phyloP scores from a whole-genome alignment of 139 green algal genomes.

The Raphidocelis subcapitata region DNA sequence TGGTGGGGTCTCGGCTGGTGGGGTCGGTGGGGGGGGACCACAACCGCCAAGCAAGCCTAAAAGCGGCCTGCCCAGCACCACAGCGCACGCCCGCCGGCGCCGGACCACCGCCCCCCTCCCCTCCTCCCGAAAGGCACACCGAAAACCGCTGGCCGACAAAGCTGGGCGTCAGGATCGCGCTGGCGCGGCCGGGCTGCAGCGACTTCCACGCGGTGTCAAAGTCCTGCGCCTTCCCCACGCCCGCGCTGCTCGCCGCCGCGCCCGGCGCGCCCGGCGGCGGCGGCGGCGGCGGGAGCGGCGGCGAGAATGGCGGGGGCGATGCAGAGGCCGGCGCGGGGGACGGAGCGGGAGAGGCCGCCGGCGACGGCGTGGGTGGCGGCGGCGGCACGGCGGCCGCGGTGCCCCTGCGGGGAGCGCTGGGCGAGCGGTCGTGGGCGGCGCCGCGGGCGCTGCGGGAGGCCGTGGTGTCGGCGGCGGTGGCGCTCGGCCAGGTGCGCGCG shows the following conservation, averaged over 20 bases:
- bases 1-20: too few species aligned
- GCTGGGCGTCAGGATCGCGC: slow-evolving; percentile 2
- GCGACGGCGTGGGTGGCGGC: background rate
- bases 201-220: background rate
- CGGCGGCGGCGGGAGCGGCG: background rate
- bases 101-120: too few species aligned
- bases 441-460: background rate
- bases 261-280: background rate
- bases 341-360: background rate
- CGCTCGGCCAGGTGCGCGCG: slow-evolving; percentile 13
- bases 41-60: too few species aligned
- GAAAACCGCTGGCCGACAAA: slow-evolving; percentile 16
- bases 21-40: too few species aligned
- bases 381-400: slow-evolving; percentile 5
- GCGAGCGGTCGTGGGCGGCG: slow-evolving; percentile 9
- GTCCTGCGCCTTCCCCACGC: slow-evolving; percentile 4
- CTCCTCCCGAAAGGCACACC: slow-evolving; percentile 4
- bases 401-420: slow-evolving; percentile 1
- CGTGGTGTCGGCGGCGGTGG: background rate
- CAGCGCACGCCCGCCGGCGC: background rate
- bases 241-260: background rate
- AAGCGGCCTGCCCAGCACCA: background rate
- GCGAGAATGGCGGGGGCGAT: background rate
- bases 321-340: background rate
- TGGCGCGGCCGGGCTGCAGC: background rate